Evolutionary conservation across 495 filamentous ascomycete genomes (phyloP), one percentile per base, ranked within the genome.

Genomic region (Talaromyces trachyspermus): DNA sequence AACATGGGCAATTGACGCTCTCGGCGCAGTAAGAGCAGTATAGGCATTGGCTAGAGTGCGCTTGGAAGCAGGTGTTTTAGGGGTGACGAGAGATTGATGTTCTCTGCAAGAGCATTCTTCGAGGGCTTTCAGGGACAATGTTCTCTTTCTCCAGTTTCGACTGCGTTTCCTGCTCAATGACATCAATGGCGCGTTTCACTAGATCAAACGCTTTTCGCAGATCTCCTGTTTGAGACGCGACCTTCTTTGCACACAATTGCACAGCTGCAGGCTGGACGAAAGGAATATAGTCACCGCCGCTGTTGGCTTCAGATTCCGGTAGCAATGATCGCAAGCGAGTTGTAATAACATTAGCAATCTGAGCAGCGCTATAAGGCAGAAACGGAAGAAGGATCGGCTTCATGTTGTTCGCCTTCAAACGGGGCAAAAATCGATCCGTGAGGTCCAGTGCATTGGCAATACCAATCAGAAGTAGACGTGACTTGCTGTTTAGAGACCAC

Each of bases 371-470:
- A 65, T 97, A 99, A 4, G 92, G 94, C 32, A 95, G 68, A 61
- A 99, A 95, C 3, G 92, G 89, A 12, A 99, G 80, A 1, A 96
- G 75, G 33, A 84, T 81, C 11, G 92, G 92, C 64, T 88, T 92
- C 44, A 97, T 68, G 51, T 90, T 91, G 41, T 89, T 85, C 2
- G 89, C 84, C 67, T 96, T 97, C 18, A 99, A 74, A 9, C 92
- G 85, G 26, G 94, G 92, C 14, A 99, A 79, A 50, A 95, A 95
- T 15, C 94, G 86, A 57, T 96, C 90, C 0, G 94, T 96, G 32
- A 99, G 68, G 57, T 99, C 92, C 45, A 99, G 75, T 2, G 92
- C 94, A 56, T 99, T 99, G 41, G 92, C 94, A 56, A 99, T 96
- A 30, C 92, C 92, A 30, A 99, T 76, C 19, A 97, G 66, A 18